A percentile compares a stretch with the other conserved stretches of the same genome.
phyloP scores from a whole-genome alignment of 2,329 filamentous ascomycete genomes.

The Alternaria gansuensis region DNA sequence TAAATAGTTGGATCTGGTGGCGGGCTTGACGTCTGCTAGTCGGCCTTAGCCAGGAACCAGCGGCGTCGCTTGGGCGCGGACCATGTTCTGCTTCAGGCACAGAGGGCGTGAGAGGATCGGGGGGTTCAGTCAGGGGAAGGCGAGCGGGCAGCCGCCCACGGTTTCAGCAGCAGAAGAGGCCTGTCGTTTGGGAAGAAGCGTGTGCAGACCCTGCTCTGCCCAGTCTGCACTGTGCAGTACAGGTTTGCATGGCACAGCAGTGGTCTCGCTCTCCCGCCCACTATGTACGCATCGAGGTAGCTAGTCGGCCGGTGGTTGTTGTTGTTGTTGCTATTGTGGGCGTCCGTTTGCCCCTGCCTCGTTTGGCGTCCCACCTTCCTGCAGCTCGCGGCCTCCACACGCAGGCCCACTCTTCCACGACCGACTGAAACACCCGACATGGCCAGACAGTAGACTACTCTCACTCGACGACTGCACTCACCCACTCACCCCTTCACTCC shows the following conservation, averaged over 20 bases:
- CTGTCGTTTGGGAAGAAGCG: neutral
- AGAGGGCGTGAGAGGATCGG: slow-evolving; percentile 2
- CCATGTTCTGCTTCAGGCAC: slow-evolving; percentile 16
- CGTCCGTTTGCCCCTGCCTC: slow-evolving; percentile 9
- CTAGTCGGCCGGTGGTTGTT: neutral
- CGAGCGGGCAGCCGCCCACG: slow-evolving; percentile 21
- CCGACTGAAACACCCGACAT: slow-evolving; percentile 3
- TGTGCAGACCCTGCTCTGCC: neutral
- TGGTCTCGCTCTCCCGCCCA: neutral
- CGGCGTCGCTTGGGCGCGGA: slow-evolving; percentile 16
- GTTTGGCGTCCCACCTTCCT: slow-evolving; percentile 7
- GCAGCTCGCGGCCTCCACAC: slow-evolving; percentile 1
- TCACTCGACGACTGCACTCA: neutral
- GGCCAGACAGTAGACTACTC: neutral
- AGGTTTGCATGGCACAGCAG: neutral
- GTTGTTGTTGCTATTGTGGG: neutral
- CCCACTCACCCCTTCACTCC: slow-evolving; percentile 1
- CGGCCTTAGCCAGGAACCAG: slow-evolving; percentile 24
- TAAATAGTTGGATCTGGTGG: neutral
- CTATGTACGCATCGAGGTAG: neutral
- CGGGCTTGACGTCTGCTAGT: slow-evolving; percentile 13
- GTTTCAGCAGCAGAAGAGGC: slow-evolving; percentile 26
- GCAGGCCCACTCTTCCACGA: neutral
- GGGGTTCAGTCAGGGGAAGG: slow-evolving; percentile 20
- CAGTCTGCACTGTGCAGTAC: neutral